Conservation (phyloP, 257 asterid species). For the Paraleonurus japonicus region DNA sequence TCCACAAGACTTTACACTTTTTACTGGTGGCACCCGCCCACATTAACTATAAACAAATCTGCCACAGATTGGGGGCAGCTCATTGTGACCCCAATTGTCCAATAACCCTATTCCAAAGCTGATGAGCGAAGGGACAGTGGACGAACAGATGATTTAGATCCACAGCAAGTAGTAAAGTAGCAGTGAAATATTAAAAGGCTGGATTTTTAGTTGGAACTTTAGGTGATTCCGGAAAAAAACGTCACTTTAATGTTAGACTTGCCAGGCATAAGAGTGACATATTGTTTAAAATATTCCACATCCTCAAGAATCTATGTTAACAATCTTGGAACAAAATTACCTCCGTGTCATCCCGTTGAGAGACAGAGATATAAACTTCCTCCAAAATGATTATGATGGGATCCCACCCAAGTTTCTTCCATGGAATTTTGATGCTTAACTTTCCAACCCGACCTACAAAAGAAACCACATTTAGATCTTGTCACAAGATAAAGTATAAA, state of each 20-base stretch:
- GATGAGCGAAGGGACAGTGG: too few species aligned
- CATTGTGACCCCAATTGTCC: too few species aligned
- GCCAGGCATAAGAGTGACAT: constrained; percentile 1
- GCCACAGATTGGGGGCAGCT: too few species aligned
- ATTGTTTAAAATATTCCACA: constrained; percentile 13
- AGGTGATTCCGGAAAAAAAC: background rate
- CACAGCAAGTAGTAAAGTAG: constrained; percentile 14
- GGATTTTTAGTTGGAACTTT: background rate
- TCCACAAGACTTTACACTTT: too few species aligned
- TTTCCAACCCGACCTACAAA: constrained; percentile 83
- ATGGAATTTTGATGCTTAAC: constrained; percentile 90
- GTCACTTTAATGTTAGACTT: background rate
- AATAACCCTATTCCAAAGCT: too few species aligned
- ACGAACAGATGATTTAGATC: too few species aligned
- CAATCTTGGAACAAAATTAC: constrained; percentile 37
- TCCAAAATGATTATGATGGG: constrained; percentile 84
- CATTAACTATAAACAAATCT: too few species aligned
- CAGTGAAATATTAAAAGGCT: background rate
- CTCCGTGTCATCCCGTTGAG: constrained; percentile 83
- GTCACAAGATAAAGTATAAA: constrained; percentile 14
- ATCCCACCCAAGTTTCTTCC: constrained; percentile 99
- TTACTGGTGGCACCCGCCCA: too few species aligned
- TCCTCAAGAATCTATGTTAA: background rate
- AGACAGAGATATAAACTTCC: constrained; percentile 70
- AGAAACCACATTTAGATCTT: constrained; percentile 17